Evolutionary conservation across 2,329 filamentous ascomycete species (phyloP).

Genomic region (Aspergillus proliferans): DNA sequence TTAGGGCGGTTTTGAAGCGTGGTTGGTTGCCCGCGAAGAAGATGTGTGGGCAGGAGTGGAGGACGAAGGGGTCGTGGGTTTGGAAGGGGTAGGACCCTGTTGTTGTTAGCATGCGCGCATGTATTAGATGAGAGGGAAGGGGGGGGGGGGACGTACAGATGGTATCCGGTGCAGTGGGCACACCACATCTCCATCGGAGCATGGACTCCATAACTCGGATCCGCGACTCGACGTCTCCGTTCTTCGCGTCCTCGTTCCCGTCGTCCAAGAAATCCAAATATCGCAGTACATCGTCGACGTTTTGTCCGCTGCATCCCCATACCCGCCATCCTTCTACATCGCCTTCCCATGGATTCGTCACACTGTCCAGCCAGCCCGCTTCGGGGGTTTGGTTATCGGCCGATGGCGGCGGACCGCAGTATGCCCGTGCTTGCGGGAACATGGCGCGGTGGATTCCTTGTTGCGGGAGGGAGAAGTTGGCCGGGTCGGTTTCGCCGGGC

Average conservation of each 20-base stretch:
- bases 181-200: constrained; percentile 83
- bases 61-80: constrained; percentile 82
- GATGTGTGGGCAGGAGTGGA: constrained; percentile 78
- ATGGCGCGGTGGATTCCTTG: constrained; percentile 90
- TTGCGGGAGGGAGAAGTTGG: constrained; percentile 83
- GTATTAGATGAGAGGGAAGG: not conserved
- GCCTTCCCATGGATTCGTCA: constrained; percentile 90
- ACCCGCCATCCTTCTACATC: constrained; percentile 86
- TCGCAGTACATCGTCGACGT: constrained; percentile 87
- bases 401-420: constrained; percentile 40
- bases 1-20: constrained; percentile 64
- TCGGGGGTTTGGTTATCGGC: constrained; percentile 33
- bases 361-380: constrained; percentile 73
- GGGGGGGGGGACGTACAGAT: constrained; percentile 61
- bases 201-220: constrained; percentile 90
- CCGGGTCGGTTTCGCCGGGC: constrained; percentile 76
- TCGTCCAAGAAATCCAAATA: constrained; percentile 59
- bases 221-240: constrained; percentile 56
- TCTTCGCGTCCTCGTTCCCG: constrained; percentile 19
- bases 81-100: constrained; percentile 94
- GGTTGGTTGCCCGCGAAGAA: constrained; percentile 87
- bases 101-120: not conserved
- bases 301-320: constrained; percentile 83
- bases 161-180: constrained; percentile 93
- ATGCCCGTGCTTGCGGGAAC: constrained; percentile 71